Evolutionary conservation across 345 rosid genomes (phyloP), one percentile per base, ranked within the genome.

Genomic region (Zanthoxylum bungeanum): DNA sequence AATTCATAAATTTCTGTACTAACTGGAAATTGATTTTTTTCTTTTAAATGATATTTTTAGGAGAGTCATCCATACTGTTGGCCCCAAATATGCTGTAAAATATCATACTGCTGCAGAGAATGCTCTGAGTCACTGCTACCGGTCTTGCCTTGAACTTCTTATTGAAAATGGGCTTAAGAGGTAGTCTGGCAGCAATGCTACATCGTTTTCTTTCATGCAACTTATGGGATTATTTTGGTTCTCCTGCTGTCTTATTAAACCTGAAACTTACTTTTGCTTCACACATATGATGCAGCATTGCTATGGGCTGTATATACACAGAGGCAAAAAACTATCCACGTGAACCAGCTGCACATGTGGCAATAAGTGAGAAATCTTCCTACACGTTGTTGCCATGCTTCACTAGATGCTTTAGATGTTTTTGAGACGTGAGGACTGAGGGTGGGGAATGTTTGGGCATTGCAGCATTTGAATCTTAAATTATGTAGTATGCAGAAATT

Each of bases 61-160:
- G 93, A 82, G 84, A 78, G 89, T 90, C 64, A 89, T 95, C 73
- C 99, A 95, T 72, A 92, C 99, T 6, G 98, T 95, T 72, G 99
- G 99, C 53, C 99, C 99, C 56, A 95, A 92, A 78, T 92, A 95
- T 83, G 99, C 97, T 22, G 91, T 85, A 37, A 92, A 95, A 78
- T 95, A 95, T 84, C 99, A 95, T 69, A 92, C 96, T 73, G 99
- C 99, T 63, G 99, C 99, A 1, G 99, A 95, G 83, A 95, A 91
- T 84, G 99, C 99, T 80, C 77, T 95, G 80, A 95, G 99, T 82
- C 99, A 92, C 69, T 92, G 99, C 81, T 95, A 95, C 60, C 85
- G 97, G 27, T 89, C 99, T 80, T 95, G 97, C 83, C 91, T 95
- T 66, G 99, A 95, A 82, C 87, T 91, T 72, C 88, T 95, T 19